Base-by-base conservation (phyloP, 1,139 yeast species). In the Kazachstania sp. region DNA sequence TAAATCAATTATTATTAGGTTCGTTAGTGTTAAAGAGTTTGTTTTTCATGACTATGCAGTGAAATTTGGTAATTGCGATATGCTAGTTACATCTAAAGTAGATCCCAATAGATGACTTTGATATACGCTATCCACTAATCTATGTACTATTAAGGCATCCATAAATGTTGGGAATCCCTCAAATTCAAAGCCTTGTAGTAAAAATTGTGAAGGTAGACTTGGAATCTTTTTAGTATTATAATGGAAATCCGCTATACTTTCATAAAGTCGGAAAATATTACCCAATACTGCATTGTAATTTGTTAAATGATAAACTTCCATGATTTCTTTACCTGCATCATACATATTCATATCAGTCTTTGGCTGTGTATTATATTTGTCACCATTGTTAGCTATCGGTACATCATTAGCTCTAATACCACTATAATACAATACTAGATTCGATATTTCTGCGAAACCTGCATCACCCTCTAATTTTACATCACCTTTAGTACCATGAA, bases 401-500 rank as follows among this genome's bases (percentile, higher is more conserved):
- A 37, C 34, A 26, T 52, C 58, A 37, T 51, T 47, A 13, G 51
- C 50, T 35, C 54, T 55, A 13, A 50, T 46, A 37, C 64, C 64
- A 46, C 59, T 57, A 46, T 58, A 60, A 47, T 59, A 60, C 38
- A 60, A 47, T 3, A 59, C 63, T 12, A 60, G 47, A 43, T 59
- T 60, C 6, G 64, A 58, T 13, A 60, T 57, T 41, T 59, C 63
- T 1, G 61, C 60, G 44, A 60, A 60, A n/a, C 64, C 64, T 8
- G 63, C 64, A 43, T 60, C 63, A 37, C 64, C 64, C 46, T 60
- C 64, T 16, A 60, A 48, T 45, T 59, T 60, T 20, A 59, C 45
- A 50, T 60, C 63, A 42, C 64, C 64, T 45, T 55, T 59, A n/a
- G 64, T 58, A 20, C 64, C 64, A 48, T 60, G 64, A 31, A 60